phyloP scores from a whole-genome alignment of 1,284 basidiomycete species.

The Malassezia equina region DNA sequence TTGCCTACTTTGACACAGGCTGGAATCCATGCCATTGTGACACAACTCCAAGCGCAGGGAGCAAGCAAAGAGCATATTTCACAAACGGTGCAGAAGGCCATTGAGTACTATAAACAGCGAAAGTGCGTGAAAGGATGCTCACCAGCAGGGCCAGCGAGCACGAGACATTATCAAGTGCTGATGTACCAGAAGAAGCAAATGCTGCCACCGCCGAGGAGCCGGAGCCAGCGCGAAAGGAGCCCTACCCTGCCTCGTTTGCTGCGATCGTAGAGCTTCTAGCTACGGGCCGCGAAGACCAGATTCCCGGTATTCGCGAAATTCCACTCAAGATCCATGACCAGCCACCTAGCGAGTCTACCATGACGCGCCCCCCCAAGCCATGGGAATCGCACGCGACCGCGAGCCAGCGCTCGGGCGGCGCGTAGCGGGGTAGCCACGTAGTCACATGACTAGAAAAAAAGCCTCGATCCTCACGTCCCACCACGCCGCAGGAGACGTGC shows the following conservation, averaged over 20 bases:
- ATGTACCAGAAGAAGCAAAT: not conserved
- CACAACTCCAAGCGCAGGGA: slow-evolving; percentile 23
- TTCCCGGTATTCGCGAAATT: slow-evolving; percentile 40
- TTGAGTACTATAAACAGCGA: slow-evolving; percentile 23
- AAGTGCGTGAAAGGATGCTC: slow-evolving; percentile 5
- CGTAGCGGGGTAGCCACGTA: too few relatives aligned
- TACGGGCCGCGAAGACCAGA: slow-evolving; percentile 40
- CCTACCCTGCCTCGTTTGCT: slow-evolving; percentile 40
- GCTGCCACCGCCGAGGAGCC: not conserved
- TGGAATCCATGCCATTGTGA: slow-evolving; percentile 28
- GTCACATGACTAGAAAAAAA: slow-evolving; percentile 10
- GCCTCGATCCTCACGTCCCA: not conserved
- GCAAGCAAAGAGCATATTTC: slow-evolving; percentile 22
- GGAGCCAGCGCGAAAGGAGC: slow-evolving; percentile 6
- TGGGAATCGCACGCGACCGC: slow-evolving; percentile 22
- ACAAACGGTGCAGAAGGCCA: slow-evolving; percentile 23
- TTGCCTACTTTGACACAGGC: not conserved
- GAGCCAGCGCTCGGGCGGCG: too few relatives aligned
- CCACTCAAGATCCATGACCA: slow-evolving; percentile 42
- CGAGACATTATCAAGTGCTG: not conserved
- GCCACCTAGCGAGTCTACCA: slow-evolving; percentile 24
- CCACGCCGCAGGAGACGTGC: not conserved
- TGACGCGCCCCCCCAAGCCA: slow-evolving; percentile 31
- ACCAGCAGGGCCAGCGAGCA: not conserved
- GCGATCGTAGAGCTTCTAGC: slow-evolving; percentile 45